phyloP scores from a whole-genome alignment of 495 filamentous ascomycete species.

The Aspergillus indologenus region DNA sequence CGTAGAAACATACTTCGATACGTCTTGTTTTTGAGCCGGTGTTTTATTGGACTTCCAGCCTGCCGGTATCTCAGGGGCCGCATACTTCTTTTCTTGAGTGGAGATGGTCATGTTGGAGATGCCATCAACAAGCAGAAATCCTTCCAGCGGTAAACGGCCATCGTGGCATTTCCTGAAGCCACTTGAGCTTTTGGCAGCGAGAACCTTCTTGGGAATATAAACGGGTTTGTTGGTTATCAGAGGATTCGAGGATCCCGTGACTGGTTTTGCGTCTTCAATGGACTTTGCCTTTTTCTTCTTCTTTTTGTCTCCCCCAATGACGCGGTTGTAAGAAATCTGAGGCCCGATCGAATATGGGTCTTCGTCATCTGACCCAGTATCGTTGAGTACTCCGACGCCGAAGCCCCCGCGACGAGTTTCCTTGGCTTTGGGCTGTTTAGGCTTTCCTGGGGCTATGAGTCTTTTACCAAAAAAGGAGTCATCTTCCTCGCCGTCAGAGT shows the following conservation, averaged over 20 bases:
- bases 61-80: constrained; percentile 69
- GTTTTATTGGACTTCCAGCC: constrained; percentile 72
- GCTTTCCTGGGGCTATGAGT: constrained; percentile 27
- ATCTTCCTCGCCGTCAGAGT: constrained; percentile 48
- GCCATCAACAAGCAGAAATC: constrained; percentile 73
- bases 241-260: constrained; percentile 55
- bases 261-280: constrained; percentile 33
- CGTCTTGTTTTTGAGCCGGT: constrained; percentile 30
- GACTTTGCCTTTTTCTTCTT: constrained; percentile 62
- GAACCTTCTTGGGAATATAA: constrained; percentile 73
- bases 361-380: constrained; percentile 95
- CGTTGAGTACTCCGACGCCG: constrained; percentile 87
- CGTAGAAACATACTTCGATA: constrained; percentile 59
- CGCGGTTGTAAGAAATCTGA: constrained; percentile 81
- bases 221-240: constrained; percentile 64
- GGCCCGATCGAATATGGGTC: constrained; percentile 93
- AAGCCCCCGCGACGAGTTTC: constrained; percentile 62
- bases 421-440: constrained; percentile 43
- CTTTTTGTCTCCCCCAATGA: constrained; percentile 83
- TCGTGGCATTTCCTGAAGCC: constrained; percentile 81
- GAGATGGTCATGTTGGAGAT: constrained; percentile 50
- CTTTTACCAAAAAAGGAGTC: constrained; percentile 44
- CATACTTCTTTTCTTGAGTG: constrained; percentile 59
- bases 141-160: constrained; percentile 78
- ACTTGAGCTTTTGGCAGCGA: constrained; percentile 51